Percentiles rank a stretch among this genome's conserved stretches.
phyloP scores from a whole-genome alignment of 495 filamentous ascomycete species.

The Aspergillus wentii region DNA sequence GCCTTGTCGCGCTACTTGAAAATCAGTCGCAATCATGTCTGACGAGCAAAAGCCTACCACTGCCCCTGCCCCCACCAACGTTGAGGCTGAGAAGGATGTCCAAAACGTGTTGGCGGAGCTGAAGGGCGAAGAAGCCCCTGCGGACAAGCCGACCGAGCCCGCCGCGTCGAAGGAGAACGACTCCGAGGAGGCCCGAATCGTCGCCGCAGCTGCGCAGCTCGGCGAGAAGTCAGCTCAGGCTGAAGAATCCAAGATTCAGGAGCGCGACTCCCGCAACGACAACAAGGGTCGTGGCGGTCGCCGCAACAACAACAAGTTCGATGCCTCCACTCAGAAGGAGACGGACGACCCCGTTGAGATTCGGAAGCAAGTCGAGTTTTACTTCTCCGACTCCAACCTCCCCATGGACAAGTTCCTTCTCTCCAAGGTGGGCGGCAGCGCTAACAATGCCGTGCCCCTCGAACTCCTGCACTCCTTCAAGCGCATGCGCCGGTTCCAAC shows the following conservation, averaged over 20 bases:
- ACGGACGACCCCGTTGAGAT: conserved; percentile 72
- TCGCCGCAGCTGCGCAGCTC: conserved; percentile 40
- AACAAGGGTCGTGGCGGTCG: conserved; percentile 15
- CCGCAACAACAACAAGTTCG: conserved; percentile 56
- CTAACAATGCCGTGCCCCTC: conserved; percentile 76
- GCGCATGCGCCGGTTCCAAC: conserved; percentile 90
- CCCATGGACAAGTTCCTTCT: conserved; percentile 83
- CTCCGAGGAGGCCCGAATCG: conserved; percentile 39
- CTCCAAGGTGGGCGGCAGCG: conserved; percentile 62
- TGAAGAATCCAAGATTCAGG: conserved; percentile 15
- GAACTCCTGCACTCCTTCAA: conserved; percentile 77
- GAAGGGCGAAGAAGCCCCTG: conserved; percentile 32
- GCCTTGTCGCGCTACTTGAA: neutral
- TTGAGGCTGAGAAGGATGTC: conserved; percentile 42
- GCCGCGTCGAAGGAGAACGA: conserved; percentile 25
- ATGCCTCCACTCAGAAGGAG: conserved; percentile 55
- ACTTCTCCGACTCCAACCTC: conserved; percentile 92
- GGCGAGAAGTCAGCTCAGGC: conserved; percentile 38
- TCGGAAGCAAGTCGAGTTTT: conserved; percentile 92
- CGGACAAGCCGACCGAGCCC: no score
- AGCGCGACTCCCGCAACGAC: conserved; percentile 18
- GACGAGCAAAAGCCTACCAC: conserved; percentile 36
- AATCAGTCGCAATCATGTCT: conserved; percentile 26
- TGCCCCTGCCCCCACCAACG: no score
- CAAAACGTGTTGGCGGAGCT: conserved; percentile 43